Conservation (phyloP, 2,329 filamentous ascomycete species). For the Phialophora tarda region DNA sequence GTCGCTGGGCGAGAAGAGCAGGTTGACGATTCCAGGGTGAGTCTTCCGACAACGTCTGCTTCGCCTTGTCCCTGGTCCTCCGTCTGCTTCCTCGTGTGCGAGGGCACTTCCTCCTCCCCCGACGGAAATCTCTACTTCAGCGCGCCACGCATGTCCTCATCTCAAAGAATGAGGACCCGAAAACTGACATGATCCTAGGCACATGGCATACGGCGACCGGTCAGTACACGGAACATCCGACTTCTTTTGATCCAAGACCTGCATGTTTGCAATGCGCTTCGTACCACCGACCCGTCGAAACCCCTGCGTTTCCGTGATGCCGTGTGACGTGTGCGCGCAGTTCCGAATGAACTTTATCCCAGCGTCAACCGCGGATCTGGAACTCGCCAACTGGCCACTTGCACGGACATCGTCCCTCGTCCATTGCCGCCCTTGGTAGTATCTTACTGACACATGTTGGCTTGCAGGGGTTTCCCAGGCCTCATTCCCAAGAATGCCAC, state of each 20-base stretch:
- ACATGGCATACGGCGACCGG: slow-evolving; percentile 48
- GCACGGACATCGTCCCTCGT: neutral
- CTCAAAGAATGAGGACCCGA: neutral
- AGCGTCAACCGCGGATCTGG: neutral
- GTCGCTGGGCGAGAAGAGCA: slow-evolving; percentile 89
- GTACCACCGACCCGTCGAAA: neutral
- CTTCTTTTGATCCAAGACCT: neutral
- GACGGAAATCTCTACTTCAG: neutral
- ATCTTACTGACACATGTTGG: slow-evolving; percentile 25
- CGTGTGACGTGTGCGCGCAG: neutral
- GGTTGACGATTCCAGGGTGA: slow-evolving; percentile 79
- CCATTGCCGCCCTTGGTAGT: neutral
- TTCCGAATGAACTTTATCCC: neutral
- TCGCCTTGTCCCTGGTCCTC: neutral
- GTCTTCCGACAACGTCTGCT: slow-evolving; percentile 38
- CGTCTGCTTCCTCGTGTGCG: neutral
- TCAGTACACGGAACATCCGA: slow-evolving; percentile 41
- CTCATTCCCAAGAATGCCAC: slow-evolving; percentile 76
- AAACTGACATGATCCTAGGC: slow-evolving; percentile 25
- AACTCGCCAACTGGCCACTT: neutral
- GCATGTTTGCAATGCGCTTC: neutral
- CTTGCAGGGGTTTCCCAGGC: slow-evolving; percentile 73
- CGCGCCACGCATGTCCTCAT: neutral
- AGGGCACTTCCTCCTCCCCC: neutral
- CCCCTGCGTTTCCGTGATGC: neutral